Conservation (phyloP, 2,329 filamentous ascomycete species). For the Aspergillus spinulosporus region DNA sequence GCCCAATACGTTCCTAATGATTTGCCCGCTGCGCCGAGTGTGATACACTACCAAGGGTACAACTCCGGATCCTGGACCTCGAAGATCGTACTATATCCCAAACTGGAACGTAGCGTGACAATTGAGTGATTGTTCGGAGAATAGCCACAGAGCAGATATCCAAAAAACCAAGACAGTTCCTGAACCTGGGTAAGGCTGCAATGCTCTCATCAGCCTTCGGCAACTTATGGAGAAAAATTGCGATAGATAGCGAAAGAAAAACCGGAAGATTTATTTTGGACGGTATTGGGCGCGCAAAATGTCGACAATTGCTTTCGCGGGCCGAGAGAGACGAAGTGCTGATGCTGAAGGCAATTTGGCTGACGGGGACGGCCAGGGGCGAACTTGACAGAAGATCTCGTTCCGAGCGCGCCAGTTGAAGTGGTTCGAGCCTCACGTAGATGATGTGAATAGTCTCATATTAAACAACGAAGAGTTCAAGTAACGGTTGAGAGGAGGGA, state of each 20-base stretch:
- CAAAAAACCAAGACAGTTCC: conserved; percentile 1
- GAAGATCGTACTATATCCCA: too few relatives aligned
- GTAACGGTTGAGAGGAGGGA: conserved; percentile 1
- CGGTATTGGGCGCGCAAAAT: neutral
- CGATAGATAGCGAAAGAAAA: conserved; percentile 1
- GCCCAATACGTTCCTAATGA: too few relatives aligned
- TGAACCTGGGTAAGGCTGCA: neutral
- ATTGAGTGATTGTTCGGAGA: conserved; percentile 10
- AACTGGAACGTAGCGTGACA: neutral
- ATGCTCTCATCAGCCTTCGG: conserved; percentile 4
- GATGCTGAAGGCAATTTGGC: neutral
- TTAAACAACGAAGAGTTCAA: conserved; percentile 15
- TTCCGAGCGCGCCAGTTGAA: conserved; percentile 6
- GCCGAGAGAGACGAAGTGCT: neutral
- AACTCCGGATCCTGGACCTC: too few relatives aligned
- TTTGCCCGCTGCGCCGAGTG: too few relatives aligned
- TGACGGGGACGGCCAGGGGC: neutral
- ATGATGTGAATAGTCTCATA: conserved; percentile 6
- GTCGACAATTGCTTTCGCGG: conserved; percentile 6
- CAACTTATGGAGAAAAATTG: neutral
- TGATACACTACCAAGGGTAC: too few relatives aligned
- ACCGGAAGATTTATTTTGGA: conserved; percentile 2
- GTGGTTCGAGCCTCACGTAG: conserved; percentile 16
- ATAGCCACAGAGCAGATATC: conserved; percentile 5
- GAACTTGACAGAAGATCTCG: conserved; percentile 1